Percentiles rank a stretch among this genome's conserved stretches.
Evolutionary conservation across 768 basidiomycete genomes (phyloP).

Genomic region (Boletus sensibilis): DNA sequence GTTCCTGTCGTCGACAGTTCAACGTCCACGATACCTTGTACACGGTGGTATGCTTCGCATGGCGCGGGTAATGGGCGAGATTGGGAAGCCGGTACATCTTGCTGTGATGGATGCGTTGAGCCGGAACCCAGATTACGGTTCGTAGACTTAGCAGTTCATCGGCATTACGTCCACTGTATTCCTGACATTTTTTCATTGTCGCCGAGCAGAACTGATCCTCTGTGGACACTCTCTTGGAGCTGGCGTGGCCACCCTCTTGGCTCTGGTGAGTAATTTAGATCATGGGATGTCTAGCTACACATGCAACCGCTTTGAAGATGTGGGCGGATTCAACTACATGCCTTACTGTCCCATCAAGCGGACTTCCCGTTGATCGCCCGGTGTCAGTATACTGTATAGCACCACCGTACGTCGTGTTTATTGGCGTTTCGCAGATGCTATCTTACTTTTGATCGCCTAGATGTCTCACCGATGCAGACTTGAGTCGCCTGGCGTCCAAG

Average conservation of each 20-base stretch:
- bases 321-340: conserved; percentile 85
- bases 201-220: conserved; percentile 58
- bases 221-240: conserved; percentile 86
- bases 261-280: conserved; percentile 49
- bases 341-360: conserved; percentile 62
- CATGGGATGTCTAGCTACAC: background rate
- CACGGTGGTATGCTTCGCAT: conserved; percentile 81
- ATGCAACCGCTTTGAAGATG: conserved; percentile 47
- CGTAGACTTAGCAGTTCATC: conserved; percentile 25
- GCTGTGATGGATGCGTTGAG: conserved; percentile 70
- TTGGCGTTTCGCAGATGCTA: background rate
- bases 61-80: conserved; percentile 75
- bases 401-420: conserved; percentile 58
- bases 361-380: conserved; percentile 62
- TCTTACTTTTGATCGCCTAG: conserved; percentile 33
- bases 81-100: conserved; percentile 73
- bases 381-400: conserved; percentile 79
- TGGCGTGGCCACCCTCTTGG: conserved; percentile 74
- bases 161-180: background rate
- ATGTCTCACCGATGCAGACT: conserved; percentile 57
- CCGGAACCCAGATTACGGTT: conserved; percentile 72
- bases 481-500: conserved; percentile 57
- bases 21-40: conserved; percentile 51
- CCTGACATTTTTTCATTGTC: conserved; percentile 1
- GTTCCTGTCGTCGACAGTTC: conserved; percentile 17